Percentiles rank a stretch among this genome's conserved stretches.
phyloP scores from a whole-genome alignment of 306 rosid species.

The Begonia loranthoides region DNA sequence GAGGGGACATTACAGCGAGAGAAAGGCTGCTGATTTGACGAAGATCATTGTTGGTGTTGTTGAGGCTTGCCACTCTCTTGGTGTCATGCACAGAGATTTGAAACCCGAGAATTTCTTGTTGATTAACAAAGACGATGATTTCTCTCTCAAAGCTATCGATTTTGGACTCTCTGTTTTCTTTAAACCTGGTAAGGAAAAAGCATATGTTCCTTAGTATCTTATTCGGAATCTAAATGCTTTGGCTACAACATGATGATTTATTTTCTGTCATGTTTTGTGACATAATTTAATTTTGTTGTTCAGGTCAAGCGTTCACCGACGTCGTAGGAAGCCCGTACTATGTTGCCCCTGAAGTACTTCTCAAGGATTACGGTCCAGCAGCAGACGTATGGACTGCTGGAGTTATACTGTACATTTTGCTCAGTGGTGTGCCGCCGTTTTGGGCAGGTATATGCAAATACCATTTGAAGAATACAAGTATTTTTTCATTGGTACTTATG shows the following conservation, averaged over 20 bases:
- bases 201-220: no score
- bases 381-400: slow-evolving; percentile 98
- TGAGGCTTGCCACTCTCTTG: slow-evolving; percentile 90
- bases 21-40: slow-evolving; percentile 87
- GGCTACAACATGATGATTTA: no score
- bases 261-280: slow-evolving; percentile 47
- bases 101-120: slow-evolving; percentile 86
- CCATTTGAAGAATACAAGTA: background rate
- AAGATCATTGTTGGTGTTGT: slow-evolving; percentile 85
- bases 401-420: slow-evolving; percentile 75
- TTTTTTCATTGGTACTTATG: no score
- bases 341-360: slow-evolving; percentile 97
- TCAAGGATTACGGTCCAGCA: slow-evolving; percentile 85
- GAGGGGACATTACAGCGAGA: slow-evolving; percentile 83
- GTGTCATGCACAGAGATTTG: slow-evolving; percentile 93
- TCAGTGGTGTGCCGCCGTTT: slow-evolving; percentile 92
- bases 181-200: slow-evolving; percentile 53
- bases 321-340: slow-evolving; percentile 95
- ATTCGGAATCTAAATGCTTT: no score
- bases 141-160: slow-evolving; percentile 92
- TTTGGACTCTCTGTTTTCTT: slow-evolving; percentile 96
- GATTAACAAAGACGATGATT: slow-evolving; percentile 87
- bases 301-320: slow-evolving; percentile 86
- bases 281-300: slow-evolving; percentile 13
- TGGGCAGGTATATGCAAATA: slow-evolving; percentile 60